phyloP scores from a whole-genome alignment of 2,329 filamentous ascomycete species.

The Fusarium palustre region DNA sequence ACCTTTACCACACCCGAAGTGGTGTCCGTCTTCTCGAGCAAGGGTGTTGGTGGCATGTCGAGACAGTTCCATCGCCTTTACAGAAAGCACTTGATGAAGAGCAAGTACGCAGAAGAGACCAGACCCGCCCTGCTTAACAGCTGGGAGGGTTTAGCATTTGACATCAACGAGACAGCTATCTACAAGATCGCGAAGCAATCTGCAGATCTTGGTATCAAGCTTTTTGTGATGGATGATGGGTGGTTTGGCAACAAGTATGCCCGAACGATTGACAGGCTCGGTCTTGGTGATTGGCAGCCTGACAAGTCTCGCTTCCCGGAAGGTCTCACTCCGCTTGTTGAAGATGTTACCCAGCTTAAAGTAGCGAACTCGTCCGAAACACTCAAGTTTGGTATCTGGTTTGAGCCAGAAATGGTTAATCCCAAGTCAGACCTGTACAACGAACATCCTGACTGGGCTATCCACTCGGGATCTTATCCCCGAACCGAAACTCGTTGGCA shows the following conservation, averaged over 20 bases:
- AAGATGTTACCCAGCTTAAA: constrained; percentile 61
- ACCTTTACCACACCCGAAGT: constrained; percentile 71
- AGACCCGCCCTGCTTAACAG: constrained; percentile 71
- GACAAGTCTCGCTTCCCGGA: constrained; percentile 70
- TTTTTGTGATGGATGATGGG: constrained; percentile 75
- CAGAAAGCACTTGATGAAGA: constrained; percentile 69
- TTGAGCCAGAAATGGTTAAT: constrained; percentile 77
- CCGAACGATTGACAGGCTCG: constrained; percentile 66
- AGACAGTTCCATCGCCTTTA: constrained; percentile 72
- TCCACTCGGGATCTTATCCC: constrained; percentile 68
- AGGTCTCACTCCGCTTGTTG: constrained; percentile 64
- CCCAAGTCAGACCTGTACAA: constrained; percentile 70
- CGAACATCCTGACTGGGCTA: constrained; percentile 72
- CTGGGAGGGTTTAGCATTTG: constrained; percentile 72
- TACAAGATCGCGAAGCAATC: constrained; percentile 67
- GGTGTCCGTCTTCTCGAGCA: constrained; percentile 69
- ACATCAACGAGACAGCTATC: constrained; percentile 68
- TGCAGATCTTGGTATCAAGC: constrained; percentile 67
- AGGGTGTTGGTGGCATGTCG: constrained; percentile 71
- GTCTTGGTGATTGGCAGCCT: constrained; percentile 72
- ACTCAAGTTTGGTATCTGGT: constrained; percentile 73
- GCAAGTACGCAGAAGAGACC: constrained; percentile 64
- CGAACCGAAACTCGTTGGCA: constrained; percentile 68
- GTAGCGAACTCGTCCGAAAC: constrained; percentile 59
- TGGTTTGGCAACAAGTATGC: constrained; percentile 73